Conservation (phyloP, 148 eudicot species). For the Persicaria maculosa region DNA sequence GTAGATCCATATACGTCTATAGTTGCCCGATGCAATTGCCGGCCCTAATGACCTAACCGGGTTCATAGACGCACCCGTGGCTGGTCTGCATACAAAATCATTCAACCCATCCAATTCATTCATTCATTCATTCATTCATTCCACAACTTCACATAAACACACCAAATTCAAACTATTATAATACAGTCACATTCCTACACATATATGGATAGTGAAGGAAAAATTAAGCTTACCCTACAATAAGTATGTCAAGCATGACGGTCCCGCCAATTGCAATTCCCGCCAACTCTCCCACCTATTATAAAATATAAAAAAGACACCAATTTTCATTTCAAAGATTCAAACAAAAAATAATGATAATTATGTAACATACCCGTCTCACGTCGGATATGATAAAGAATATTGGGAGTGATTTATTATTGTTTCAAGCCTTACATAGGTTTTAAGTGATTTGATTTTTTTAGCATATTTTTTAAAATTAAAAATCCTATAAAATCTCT, state of each 20-base stretch:
- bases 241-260: slow-evolving; percentile 11
- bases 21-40: slow-evolving; percentile 9
- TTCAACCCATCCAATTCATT: background rate
- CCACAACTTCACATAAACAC: background rate
- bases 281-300: slow-evolving; percentile 12
- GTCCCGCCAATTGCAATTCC: slow-evolving; percentile 14
- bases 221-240: slow-evolving; percentile 8
- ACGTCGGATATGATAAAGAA: too few species aligned
- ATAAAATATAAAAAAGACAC: background rate
- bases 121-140: background rate
- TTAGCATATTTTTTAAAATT: too few species aligned
- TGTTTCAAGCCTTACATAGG: too few species aligned
- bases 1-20: slow-evolving; percentile 9
- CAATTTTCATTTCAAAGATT: too few species aligned
- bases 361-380: too few species aligned
- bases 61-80: slow-evolving; percentile 15
- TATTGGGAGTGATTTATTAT: too few species aligned
- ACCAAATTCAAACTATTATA: background rate
- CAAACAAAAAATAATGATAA: too few species aligned
- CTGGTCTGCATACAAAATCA: slow-evolving; percentile 1
- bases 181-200: background rate
- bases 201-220: background rate
- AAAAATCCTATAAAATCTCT: too few species aligned
- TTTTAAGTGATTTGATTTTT: too few species aligned
- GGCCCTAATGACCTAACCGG: slow-evolving; percentile 15